phyloP scores from a whole-genome alignment of 2,329 filamentous ascomycete genomes.

The Cladosporium sp. region DNA sequence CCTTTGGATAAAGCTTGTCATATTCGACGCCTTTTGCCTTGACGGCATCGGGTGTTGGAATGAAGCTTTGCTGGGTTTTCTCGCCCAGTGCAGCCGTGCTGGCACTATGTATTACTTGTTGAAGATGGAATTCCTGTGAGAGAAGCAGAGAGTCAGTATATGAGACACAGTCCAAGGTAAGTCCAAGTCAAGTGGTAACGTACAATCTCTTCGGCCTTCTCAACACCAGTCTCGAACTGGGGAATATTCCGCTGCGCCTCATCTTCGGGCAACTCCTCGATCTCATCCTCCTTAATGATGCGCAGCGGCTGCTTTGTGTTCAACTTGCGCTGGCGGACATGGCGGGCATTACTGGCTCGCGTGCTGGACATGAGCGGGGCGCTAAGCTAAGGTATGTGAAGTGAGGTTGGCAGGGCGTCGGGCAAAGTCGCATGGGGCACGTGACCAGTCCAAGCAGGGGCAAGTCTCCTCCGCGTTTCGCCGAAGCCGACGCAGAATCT shows the following conservation, averaged over 20 bases:
- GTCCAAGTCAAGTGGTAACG: slow-evolving; percentile 45
- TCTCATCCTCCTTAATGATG: slow-evolving; percentile 84
- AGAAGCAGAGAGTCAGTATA: slow-evolving; percentile 21
- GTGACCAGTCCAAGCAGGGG: no score
- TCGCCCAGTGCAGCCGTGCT: slow-evolving; percentile 52
- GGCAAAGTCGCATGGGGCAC: no score
- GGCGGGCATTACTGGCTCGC: slow-evolving; percentile 17
- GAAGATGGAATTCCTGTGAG: slow-evolving; percentile 80
- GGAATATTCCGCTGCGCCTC: slow-evolving; percentile 73
- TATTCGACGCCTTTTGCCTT: slow-evolving; percentile 66
- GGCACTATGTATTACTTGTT: slow-evolving; percentile 70
- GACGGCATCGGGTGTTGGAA: slow-evolving; percentile 63
- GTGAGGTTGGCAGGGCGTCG: no score
- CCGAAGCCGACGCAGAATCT: neutral
- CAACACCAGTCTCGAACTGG: slow-evolving; percentile 92
- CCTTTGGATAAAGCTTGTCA: slow-evolving; percentile 77
- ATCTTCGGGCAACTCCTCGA: slow-evolving; percentile 80
- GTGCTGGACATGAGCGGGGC: slow-evolving; percentile 10
- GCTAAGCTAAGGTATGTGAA: neutral
- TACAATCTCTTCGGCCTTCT: slow-evolving; percentile 96
- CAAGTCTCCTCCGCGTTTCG: neutral
- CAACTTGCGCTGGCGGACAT: slow-evolving; percentile 79
- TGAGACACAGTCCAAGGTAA: slow-evolving; percentile 13
- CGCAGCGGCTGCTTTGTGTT: slow-evolving; percentile 84
- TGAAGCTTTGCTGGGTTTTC: slow-evolving; percentile 58